These are phyloP conservation scores for Craterostigma plantagineum DNA, from an alignment of 257 asterid species.

Conservation along the genomic window DNA sequence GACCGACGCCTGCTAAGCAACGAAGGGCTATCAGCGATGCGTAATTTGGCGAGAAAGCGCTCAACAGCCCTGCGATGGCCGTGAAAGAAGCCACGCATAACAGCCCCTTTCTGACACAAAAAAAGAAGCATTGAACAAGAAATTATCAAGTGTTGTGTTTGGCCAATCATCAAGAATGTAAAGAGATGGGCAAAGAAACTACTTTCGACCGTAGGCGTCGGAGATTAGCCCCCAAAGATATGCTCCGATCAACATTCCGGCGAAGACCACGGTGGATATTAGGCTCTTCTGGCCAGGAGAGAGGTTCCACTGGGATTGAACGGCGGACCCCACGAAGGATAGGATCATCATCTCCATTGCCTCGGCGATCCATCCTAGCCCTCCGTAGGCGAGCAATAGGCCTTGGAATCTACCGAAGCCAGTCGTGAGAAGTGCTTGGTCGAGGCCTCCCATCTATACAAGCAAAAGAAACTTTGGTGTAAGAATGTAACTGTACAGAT, in stretches of 20 bases:
- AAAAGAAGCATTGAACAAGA: too few relatives aligned
- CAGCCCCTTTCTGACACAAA: conserved; percentile 18
- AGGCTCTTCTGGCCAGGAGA: conserved; percentile 18
- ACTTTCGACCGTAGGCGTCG: conserved; percentile 18
- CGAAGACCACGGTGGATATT: conserved; percentile 12
- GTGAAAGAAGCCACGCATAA: conserved; percentile 21
- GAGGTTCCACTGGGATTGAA: conserved; percentile 14
- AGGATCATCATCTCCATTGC: conserved; percentile 16
- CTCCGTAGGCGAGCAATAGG: conserved; percentile 11
- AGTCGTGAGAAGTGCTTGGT: conserved; percentile 12
- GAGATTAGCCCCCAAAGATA: conserved; percentile 18
- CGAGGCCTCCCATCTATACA: not conserved
- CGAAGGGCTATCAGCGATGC: conserved; percentile 15
- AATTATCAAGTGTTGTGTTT: not conserved
- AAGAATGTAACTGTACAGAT: too few relatives aligned
- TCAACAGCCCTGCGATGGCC: conserved; percentile 25
- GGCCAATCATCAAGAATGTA: not conserved
- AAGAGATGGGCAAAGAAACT: not conserved
- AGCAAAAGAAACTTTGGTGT: too few relatives aligned
- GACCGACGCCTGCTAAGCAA: conserved; percentile 28
- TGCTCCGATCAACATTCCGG: conserved; percentile 19
- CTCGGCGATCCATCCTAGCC: conserved; percentile 13
- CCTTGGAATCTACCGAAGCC: conserved; percentile 14
- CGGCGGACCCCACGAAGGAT: conserved; percentile 17
- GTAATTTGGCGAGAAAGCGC: conserved; percentile 38